Base-by-base conservation (phyloP, 2,329 filamentous ascomycete genomes). In the Cladorrhinum sp. region DNA sequence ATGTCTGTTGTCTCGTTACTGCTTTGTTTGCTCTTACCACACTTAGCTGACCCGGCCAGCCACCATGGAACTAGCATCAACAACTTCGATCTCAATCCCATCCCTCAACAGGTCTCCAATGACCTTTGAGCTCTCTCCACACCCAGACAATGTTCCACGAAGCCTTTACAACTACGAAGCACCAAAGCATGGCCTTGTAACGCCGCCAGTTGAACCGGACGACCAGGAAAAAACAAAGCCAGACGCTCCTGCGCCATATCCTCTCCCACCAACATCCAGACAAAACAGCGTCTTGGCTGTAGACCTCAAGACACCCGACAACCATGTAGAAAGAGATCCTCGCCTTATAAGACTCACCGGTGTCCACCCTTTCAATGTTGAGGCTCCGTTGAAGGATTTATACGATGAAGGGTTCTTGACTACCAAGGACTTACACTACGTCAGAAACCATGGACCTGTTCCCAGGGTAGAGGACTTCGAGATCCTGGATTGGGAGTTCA, bases 341-440 rank as follows among this genome's bases (percentile, higher is more conserved):
- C 83, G 92, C 45, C 79, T 97, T 16, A 95, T 97, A 65, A 84
- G 93, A 55, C 79, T 97, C 13, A 97, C 93, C 10, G 93, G 93
- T 23, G 83, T 91, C 5, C 93, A 96, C 73, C 93, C 93, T 1
- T 96, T 96, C 79, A 97, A 97, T 68, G 88, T 90, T 53, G 93
- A 97, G 75, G 84, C 93, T 9, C 92, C 93, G 0, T 76, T 97
- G 8, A 90, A 85, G 58, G 85, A 86, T 16, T 78, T 96, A 1
- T 96, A 87, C 74, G 83, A 93, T 50, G 79, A 83, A 77, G 92
- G 93, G 0, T 96, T 96, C 71, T 78, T 97, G 38, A 97, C 92
- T 0, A 91, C 88, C 41, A 89, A 92, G 12, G 89, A 96, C 67
- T 79, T 97, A 1, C 95, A 96, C 75, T 97, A 96, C 73, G 93